Conservation (phyloP, 2,329 filamentous ascomycete species). For the Trichoderma asperellum region DNA sequence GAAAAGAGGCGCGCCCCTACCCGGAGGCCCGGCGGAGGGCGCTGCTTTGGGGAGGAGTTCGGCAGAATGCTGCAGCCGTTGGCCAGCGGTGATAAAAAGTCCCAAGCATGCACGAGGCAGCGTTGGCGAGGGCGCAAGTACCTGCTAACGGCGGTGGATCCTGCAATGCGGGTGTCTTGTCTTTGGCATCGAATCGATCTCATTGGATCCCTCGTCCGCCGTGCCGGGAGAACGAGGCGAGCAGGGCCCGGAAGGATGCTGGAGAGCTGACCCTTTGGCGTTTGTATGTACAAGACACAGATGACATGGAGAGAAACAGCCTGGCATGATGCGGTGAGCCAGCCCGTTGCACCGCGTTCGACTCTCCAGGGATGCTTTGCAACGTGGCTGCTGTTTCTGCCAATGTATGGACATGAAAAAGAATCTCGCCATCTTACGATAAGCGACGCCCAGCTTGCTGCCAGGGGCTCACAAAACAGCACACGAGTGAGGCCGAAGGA, state of each 20-base stretch:
- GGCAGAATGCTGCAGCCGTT: not conserved
- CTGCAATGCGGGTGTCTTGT: not conserved
- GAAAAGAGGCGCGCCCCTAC: not conserved
- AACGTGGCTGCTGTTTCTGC: slow-evolving; percentile 20
- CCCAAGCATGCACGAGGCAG: slow-evolving; percentile 13
- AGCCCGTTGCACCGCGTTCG: not conserved
- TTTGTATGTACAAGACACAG: not conserved
- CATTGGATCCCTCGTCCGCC: not conserved
- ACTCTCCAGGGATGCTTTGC: slow-evolving; percentile 1
- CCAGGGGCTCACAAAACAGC: not conserved
- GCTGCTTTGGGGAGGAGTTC: slow-evolving; percentile 25
- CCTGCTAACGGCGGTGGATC: slow-evolving; percentile 13
- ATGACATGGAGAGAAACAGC: not conserved
- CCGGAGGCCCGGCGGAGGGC: slow-evolving; percentile 24
- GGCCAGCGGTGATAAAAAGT: slow-evolving; percentile 5
- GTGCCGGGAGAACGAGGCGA: slow-evolving; percentile 11
- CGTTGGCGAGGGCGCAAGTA: slow-evolving; percentile 20
- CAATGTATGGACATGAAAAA: not conserved
- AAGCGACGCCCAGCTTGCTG: not conserved
- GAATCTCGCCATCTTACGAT: slow-evolving; percentile 18
- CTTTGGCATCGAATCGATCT: not conserved
- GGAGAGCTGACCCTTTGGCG: not conserved
- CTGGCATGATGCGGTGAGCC: slow-evolving; percentile 19
- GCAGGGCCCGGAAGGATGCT: slow-evolving; percentile 3
- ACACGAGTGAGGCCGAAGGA: slow-evolving; percentile 1